Evolutionary conservation across 2,329 filamentous ascomycete genomes (phyloP).

Genomic region (Huntiella savannae): DNA sequence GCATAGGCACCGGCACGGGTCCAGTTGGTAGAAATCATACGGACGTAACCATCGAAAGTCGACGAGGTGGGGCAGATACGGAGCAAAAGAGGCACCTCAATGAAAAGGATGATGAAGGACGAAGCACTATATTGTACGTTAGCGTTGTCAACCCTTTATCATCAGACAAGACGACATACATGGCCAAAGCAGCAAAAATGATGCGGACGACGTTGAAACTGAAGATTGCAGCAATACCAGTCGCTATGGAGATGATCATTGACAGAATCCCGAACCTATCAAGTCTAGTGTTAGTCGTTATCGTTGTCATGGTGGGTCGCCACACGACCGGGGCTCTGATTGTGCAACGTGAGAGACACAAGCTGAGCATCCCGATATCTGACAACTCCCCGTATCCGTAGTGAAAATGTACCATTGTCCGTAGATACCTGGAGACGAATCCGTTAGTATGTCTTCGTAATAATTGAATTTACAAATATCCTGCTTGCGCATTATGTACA

Average conservation of each 20-base stretch:
- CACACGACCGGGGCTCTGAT: too few relatives aligned
- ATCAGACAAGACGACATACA: slow-evolving; percentile 25
- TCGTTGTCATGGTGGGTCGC: not conserved
- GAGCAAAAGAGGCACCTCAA: slow-evolving; percentile 83
- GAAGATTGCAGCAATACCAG: slow-evolving; percentile 51
- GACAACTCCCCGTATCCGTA: too few relatives aligned
- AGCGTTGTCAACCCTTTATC: not conserved
- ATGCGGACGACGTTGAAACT: slow-evolving; percentile 29
- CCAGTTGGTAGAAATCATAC: slow-evolving; percentile 87
- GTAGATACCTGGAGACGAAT: slow-evolving; percentile 40
- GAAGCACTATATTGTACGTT: slow-evolving; percentile 33
- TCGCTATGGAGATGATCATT: slow-evolving; percentile 52
- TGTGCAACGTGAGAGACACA: too few relatives aligned
- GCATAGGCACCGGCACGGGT: slow-evolving; percentile 81
- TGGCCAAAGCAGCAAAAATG: slow-evolving; percentile 31
- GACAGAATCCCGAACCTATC: slow-evolving; percentile 48
- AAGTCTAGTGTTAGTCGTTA: not conserved
- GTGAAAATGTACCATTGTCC: slow-evolving; percentile 46
- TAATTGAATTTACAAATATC: too few relatives aligned
- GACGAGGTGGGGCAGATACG: slow-evolving; percentile 92
- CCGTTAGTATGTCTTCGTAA: slow-evolving; percentile 4
- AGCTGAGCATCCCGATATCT: too few relatives aligned
- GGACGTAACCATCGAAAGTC: slow-evolving; percentile 75
- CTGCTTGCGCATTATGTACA: too few relatives aligned
- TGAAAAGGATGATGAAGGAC: slow-evolving; percentile 58